Evolutionary conservation across 225 moss, liverwort and hornwort genomes (phyloP).

Genomic region (Ulota crispa): DNA sequence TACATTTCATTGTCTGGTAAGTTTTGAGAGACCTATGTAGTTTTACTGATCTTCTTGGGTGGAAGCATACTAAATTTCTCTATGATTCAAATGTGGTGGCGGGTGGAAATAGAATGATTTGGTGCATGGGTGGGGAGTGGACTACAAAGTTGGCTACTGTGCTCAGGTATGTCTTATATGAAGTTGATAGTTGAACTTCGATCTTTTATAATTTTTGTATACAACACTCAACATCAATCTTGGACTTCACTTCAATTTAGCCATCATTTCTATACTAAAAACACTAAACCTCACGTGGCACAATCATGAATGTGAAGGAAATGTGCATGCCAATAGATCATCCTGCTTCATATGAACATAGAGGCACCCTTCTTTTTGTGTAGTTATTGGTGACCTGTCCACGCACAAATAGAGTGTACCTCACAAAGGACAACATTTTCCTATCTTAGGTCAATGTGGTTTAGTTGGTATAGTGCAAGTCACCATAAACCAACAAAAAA

Average conservation of each 20-base stretch:
- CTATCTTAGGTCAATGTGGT: rapidly evolving
- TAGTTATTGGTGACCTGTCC: background rate
- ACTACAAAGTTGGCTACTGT: slow-evolving; percentile 88
- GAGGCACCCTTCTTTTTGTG: background rate
- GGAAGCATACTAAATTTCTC: background rate
- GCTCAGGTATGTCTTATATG: slow-evolving; percentile 54
- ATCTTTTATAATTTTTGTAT: too few relatives aligned
- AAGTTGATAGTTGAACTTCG: too few relatives aligned
- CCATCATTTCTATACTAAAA: too few relatives aligned
- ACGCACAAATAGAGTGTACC: background rate
- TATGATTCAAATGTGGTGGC: background rate
- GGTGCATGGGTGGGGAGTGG: slow-evolving; percentile 90
- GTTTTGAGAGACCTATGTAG: background rate
- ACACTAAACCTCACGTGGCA: too few relatives aligned
- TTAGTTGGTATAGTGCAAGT: background rate
- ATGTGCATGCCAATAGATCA: too few relatives aligned
- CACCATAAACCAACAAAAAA: too few relatives aligned
- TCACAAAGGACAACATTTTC: background rate
- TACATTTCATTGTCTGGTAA: background rate
- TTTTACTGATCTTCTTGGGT: background rate
- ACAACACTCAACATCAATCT: too few relatives aligned
- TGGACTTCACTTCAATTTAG: too few relatives aligned
- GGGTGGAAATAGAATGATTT: slow-evolving; percentile 75
- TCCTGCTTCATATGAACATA: background rate
- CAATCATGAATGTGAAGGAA: too few relatives aligned